Conservation (phyloP, 108 stramenopile genomes). For the Pseudonitzschia pungens region DNA sequence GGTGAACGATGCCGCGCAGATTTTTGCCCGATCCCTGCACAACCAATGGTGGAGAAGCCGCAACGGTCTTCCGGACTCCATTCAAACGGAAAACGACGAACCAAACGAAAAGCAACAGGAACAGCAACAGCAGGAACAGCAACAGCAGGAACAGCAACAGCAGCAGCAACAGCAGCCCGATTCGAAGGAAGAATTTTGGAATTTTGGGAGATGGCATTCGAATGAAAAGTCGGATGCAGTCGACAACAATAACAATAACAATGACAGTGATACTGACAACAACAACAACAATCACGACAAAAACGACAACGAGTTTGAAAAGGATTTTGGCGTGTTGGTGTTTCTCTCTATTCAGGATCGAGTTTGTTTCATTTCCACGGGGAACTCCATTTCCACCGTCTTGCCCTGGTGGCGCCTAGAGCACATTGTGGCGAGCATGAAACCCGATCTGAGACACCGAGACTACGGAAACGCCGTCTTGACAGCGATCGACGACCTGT, state of each 20-base stretch:
- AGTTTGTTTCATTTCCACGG: slow-evolving; percentile 84
- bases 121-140: too few species aligned
- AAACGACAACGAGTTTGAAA: too few species aligned
- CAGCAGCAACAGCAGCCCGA: neutral
- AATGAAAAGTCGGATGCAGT: neutral
- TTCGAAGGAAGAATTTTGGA: neutral
- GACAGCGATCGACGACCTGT: slow-evolving; percentile 63
- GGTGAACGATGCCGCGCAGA: slow-evolving; percentile 88
- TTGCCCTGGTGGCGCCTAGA: slow-evolving; percentile 87
- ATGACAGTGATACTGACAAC: neutral
- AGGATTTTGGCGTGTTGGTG: slow-evolving; percentile 65
- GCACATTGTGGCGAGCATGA: slow-evolving; percentile 76
- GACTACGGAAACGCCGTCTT: slow-evolving; percentile 66
- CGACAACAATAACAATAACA: neutral
- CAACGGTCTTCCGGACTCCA: neutral
- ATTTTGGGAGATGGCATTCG: neutral
- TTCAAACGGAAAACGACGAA: neutral
- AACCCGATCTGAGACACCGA: slow-evolving; percentile 64
- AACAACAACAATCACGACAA: slow-evolving; percentile 7
- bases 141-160: neutral
- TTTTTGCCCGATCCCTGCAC: slow-evolving; percentile 78
- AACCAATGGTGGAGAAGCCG: slow-evolving; percentile 61
- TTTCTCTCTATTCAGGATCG: slow-evolving; percentile 81
- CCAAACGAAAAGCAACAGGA: too few species aligned
- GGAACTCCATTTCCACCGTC: slow-evolving; percentile 51